Percentiles rank a stretch among this genome's conserved stretches.
phyloP scores from a whole-genome alignment of 805 yeast species.

The Pichia nanzhaoensis region DNA sequence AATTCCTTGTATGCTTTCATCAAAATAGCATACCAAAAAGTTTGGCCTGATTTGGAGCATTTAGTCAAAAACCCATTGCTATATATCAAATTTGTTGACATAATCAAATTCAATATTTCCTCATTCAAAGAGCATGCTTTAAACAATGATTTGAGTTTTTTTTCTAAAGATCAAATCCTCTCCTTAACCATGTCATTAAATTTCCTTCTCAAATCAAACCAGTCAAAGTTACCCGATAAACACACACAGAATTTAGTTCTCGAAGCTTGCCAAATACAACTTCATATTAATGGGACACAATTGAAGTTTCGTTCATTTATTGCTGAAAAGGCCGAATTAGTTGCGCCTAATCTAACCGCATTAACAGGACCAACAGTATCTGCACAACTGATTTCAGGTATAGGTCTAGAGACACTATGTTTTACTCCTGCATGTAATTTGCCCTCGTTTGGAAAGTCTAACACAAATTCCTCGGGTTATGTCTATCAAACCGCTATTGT shows the following conservation, averaged over 20 bases:
- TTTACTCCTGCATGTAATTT: slow-evolving; percentile 77
- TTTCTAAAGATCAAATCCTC: slow-evolving; percentile 60
- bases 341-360: slow-evolving; percentile 76
- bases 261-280: slow-evolving; percentile 42
- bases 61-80: slow-evolving; percentile 56
- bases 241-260: slow-evolving; percentile 3
- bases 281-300: slow-evolving; percentile 39
- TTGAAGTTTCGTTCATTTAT: slow-evolving; percentile 45
- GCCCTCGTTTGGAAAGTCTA: slow-evolving; percentile 61
- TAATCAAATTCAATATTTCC: slow-evolving; percentile 1
- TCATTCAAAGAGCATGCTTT: neutral
- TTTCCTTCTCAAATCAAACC: slow-evolving; percentile 22
- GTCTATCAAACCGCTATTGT: slow-evolving; percentile 55
- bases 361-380: slow-evolving; percentile 68
- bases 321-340: slow-evolving; percentile 44
- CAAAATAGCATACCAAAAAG: slow-evolving; percentile 45
- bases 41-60: slow-evolving; percentile 67
- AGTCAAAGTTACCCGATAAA: neutral
- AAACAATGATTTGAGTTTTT: slow-evolving; percentile 31
- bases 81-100: slow-evolving; percentile 40
- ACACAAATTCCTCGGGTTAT: slow-evolving; percentile 48
- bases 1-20: slow-evolving; percentile 41
- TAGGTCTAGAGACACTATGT: slow-evolving; percentile 62
- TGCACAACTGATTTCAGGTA: slow-evolving; percentile 65
- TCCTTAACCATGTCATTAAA: slow-evolving; percentile 68